Evolutionary conservation across 1,284 basidiomycete genomes (phyloP), one percentile per base, ranked within the genome.

Genomic region (Schizophyllum commune): DNA sequence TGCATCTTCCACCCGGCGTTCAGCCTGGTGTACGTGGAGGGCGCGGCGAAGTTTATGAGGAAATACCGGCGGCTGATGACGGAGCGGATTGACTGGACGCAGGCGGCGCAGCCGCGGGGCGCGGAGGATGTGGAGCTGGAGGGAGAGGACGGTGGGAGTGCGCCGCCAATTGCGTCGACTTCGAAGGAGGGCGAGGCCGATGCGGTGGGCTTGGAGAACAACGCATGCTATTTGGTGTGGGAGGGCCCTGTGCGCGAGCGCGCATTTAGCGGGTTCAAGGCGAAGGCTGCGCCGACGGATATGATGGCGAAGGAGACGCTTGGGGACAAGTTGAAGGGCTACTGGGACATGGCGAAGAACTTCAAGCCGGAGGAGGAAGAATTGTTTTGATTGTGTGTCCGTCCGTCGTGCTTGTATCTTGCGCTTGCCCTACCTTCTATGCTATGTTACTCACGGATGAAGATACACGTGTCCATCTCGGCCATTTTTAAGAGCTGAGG

Each of bases 271-370:
- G 81, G 80, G 58, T 96, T 97, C 75, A 90, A 89, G 69, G 86
- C 90, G 39, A 89, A 88, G 74, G 89, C 85, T 62, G 94, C 91
- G 66, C 93, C 94, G 56, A 91, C 89, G 5, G 96, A 99, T 73
- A 75, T 80, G 21, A 80, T 85, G 56, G 96, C 93, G 6, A 92
- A 92, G 74, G 94, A 97, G 68, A 80, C 85, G 58, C 78, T 98
- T 47, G 95, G 94, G 0, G 79, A 83, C 62, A 92, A 88, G 77
- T 74, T 94, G 73, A 86, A 88, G 52, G 90, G 92, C 0, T 92
- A 94, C 71, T 98, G 96, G 96, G 96, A 98, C 73, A 83, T 93
- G 71, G 89, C 94, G 34, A 97, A 95, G 84, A 89, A 89, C 68
- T 91, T 85, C 83, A 89, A 84, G 70, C 81, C 84, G 2, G 87